A percentile compares a stretch with the other conserved stretches of the same genome.
Conservation (phyloP, 2,329 filamentous ascomycete genomes). For the Podosphaera aphanis region DNA sequence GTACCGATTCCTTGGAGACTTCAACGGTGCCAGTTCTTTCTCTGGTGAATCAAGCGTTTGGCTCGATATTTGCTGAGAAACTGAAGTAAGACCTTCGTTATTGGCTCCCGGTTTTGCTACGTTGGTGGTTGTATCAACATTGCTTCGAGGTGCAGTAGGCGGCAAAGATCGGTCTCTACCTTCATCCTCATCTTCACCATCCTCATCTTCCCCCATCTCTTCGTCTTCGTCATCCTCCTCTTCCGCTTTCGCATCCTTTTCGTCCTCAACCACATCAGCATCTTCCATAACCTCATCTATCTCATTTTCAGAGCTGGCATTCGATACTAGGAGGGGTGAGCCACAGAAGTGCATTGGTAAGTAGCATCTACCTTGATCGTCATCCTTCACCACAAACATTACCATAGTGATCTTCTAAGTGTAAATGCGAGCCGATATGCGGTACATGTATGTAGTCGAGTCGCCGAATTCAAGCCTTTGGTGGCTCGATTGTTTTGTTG, state of each 20-base stretch:
- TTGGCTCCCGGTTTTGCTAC: conserved; percentile 7
- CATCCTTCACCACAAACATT: conserved; percentile 14
- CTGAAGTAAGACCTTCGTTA: conserved; percentile 13
- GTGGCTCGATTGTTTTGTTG: too few relatives aligned
- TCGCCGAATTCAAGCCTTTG: too few relatives aligned
- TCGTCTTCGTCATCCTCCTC: conserved; percentile 16
- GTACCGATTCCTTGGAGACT: too few relatives aligned
- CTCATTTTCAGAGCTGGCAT: conserved; percentile 26
- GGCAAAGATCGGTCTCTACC: conserved; percentile 18
- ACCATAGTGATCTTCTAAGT: conserved; percentile 14
- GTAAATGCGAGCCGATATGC: too few relatives aligned
- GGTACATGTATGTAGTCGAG: too few relatives aligned
- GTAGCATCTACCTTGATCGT: conserved; percentile 12
- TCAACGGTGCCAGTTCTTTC: too few relatives aligned
- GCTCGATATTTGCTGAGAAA: conserved; percentile 11
- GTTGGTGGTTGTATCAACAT: conserved; percentile 10
- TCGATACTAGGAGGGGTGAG: conserved; percentile 14
- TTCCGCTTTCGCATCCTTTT: conserved; percentile 14
- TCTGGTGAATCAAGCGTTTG: background rate
- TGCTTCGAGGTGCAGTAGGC: conserved; percentile 10
- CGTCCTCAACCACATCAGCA: conserved; percentile 17
- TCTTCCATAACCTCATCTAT: conserved; percentile 35
- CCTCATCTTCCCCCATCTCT: conserved; percentile 24
- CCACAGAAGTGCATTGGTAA: background rate
- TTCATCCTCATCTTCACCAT: conserved; percentile 23